Conservation (phyloP, 345 rosid genomes). For the Boechera divaricarpa region DNA sequence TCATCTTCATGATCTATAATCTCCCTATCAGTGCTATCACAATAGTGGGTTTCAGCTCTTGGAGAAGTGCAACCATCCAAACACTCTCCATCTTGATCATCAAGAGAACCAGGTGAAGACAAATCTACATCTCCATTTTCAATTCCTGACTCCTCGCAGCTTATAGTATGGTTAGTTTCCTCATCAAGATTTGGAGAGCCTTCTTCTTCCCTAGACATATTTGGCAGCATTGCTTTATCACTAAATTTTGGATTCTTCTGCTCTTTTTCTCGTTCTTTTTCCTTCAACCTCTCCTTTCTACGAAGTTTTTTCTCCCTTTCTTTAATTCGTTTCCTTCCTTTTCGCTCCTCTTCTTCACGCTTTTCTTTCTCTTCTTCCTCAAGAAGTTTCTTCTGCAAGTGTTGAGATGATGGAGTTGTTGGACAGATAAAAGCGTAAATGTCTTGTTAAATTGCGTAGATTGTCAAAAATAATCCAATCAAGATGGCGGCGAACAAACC, state of each 20-base stretch:
- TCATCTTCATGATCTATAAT: constrained; percentile 54
- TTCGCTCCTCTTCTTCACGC: constrained; percentile 93
- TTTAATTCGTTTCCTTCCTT: constrained; percentile 83
- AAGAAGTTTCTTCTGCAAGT: constrained; percentile 76
- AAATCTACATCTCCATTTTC: constrained; percentile 54
- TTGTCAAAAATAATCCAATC: neutral
- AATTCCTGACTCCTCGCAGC: constrained; percentile 50
- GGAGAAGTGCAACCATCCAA: constrained; percentile 47
- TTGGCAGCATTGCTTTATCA: constrained; percentile 28
- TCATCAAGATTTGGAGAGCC: constrained; percentile 51
- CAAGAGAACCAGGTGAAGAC: constrained; percentile 63
- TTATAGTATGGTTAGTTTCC: constrained; percentile 48
- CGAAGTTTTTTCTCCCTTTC: constrained; percentile 93
- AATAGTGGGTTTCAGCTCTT: constrained; percentile 50
- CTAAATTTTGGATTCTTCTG: constrained; percentile 48
- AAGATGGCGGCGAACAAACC: constrained; percentile 51
- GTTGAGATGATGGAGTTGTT: constrained; percentile 34
- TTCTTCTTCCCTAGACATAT: constrained; percentile 39
- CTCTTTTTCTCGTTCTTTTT: constrained; percentile 80
- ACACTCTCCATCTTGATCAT: constrained; percentile 52
- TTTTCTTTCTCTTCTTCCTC: constrained; percentile 98
- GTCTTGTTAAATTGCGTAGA: constrained; percentile 6
- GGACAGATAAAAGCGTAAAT: constrained; percentile 1
- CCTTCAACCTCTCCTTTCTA: constrained; percentile 93
- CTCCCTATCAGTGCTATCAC: constrained; percentile 47